Evolutionary conservation across 2,329 filamentous ascomycete genomes (phyloP), one percentile per base, ranked within the genome.

Genomic region (Aureobasidium sp.): DNA sequence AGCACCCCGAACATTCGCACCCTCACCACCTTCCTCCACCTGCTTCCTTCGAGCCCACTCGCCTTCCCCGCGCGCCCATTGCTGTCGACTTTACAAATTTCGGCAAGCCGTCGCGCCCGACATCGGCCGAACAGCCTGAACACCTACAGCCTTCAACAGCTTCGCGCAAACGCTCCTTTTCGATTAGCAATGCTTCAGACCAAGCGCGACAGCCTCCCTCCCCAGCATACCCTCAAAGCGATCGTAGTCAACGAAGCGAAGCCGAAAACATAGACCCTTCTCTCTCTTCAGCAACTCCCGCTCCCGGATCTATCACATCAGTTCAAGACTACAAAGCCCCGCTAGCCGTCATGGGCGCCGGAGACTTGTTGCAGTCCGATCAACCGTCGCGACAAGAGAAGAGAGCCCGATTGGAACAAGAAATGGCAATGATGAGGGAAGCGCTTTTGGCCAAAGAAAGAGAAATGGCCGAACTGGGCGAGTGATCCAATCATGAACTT

Each of bases 401-500:
- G 67, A 80, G 87, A 53, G 83, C 83, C 9, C 82, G 85, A 52
- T 76, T 95, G 53, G 82, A 87, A 70, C 80, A 85, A 27, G 90
- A 95, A 72, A 86, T 89, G 0, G 88, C 92, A 69, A 80, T 81
- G 58, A 94, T 94, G 85, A 82, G 88, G 41, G 84, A 87, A 71
- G 79, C 88, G 73, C 78, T 92, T 34, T 81, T 85, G 11, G 87
- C 84, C 14, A 92, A 91, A 70, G 89, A 92, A 74, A 80, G 85
- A 51, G 89, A 92, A 69, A 76, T 92, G 62, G 86, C 86, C 53
- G 78, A 49, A 11, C 36, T 63, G 22, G 34, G 48, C 41, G 31
- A 58, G n/a, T 58, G 45, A 39, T 47, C 29, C 29, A 48, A 39
- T 58, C 42, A 57, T 22, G 39, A 57, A 25, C 37, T 39, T 59